Evolutionary conservation across 441 rosid genomes (phyloP).

Genomic region (Corymbia citriodora): DNA sequence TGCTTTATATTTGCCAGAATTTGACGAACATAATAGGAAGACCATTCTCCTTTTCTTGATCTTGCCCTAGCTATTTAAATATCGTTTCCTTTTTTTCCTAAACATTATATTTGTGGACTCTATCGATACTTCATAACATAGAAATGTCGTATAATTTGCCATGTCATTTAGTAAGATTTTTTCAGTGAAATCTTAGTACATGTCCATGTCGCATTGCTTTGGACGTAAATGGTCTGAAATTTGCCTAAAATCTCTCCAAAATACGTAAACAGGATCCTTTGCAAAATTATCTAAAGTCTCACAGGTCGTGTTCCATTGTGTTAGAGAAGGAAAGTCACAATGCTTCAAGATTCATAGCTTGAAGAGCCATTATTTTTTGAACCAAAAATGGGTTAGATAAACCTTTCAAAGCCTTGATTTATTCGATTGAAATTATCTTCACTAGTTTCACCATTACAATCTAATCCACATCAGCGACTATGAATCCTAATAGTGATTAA

Average conservation of each 20-base stretch:
- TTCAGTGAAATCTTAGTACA: background rate
- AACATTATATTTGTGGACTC: background rate
- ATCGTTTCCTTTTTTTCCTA: background rate
- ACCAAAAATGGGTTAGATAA: background rate
- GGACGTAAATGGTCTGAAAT: background rate
- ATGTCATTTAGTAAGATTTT: background rate
- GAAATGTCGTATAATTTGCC: background rate
- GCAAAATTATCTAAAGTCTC: background rate
- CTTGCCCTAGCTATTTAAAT: background rate
- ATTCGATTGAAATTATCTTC: background rate
- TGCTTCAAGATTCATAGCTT: fast-evolving
- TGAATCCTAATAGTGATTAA: too few species aligned
- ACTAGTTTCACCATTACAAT: background rate
- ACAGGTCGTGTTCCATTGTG: background rate
- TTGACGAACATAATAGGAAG: background rate
- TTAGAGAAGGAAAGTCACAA: background rate
- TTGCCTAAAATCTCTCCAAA: background rate
- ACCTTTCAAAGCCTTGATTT: too few species aligned
- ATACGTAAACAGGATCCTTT: background rate
- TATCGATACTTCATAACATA: background rate
- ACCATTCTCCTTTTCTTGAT: background rate
- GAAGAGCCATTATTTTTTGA: background rate
- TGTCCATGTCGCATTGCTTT: background rate
- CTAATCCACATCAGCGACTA: background rate
- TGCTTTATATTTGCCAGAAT: background rate